These are phyloP conservation scores for Cyberlindnera mississippiensis DNA, from an alignment of 805 yeast species.

Conservation along the genomic window DNA sequence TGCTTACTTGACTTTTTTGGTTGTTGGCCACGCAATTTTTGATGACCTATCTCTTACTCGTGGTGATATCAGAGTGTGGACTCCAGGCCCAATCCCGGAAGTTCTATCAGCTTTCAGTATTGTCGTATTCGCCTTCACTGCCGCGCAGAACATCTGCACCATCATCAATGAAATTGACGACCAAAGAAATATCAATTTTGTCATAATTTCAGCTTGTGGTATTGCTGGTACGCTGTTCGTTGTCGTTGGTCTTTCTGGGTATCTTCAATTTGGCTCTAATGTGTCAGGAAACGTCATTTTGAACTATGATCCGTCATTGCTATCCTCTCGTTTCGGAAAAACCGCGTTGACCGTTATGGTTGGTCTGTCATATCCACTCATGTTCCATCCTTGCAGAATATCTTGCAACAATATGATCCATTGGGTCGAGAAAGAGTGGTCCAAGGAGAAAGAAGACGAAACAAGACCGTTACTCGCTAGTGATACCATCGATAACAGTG, in stretches of 20 bases:
- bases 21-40: constrained; percentile 45
- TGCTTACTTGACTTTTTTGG: constrained; percentile 54
- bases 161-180: constrained; percentile 66
- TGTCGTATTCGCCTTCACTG: constrained; percentile 75
- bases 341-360: constrained; percentile 68
- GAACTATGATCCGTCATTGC: constrained; percentile 54
- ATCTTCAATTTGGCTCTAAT: constrained; percentile 65
- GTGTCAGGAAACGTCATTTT: constrained; percentile 66
- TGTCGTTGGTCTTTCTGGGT: constrained; percentile 64
- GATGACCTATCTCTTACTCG: constrained; percentile 41
- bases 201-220: constrained; percentile 44
- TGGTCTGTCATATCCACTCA: constrained; percentile 68
- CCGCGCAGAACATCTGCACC: constrained; percentile 77
- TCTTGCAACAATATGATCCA: constrained; percentile 63
- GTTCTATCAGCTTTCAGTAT: constrained; percentile 65
- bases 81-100: constrained; percentile 41
- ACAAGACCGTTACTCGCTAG: constrained; percentile 11
- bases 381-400: constrained; percentile 78
- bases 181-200: constrained; percentile 47
- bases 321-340: constrained; percentile 50
- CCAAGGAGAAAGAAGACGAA: constrained; percentile 5
- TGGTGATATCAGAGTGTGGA: constrained; percentile 40
- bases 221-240: constrained; percentile 57
- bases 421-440: constrained; percentile 34
- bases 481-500: constrained; percentile 16